Evolutionary conservation across 2,329 filamentous ascomycete species (phyloP), one percentile per base, ranked within the genome.

Genomic region (Tolypocladium guangdongense): DNA sequence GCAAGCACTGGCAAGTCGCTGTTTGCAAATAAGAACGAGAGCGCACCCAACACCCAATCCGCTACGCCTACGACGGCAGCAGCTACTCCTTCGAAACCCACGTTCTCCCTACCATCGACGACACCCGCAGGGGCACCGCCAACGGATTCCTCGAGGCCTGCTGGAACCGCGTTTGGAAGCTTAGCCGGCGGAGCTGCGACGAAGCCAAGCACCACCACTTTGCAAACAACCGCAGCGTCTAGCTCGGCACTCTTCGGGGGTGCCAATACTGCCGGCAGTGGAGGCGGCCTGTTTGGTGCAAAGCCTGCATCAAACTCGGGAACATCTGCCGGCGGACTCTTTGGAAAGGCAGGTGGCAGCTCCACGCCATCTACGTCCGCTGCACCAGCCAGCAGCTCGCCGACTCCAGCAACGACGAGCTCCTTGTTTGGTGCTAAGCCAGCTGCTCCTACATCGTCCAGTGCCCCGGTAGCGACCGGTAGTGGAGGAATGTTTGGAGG

Each of bases 91-190:
- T 67, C 68, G n/a, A 80, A 80, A 63, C 72, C 76, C 18, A 55
- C 70, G 52, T 74, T 79, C 53, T 59, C 65, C n/a, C 60, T 78
- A 36, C 68, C 71, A 52, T 81, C 78, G 20, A 81, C 78, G 2
- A 55, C 54, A 3, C 54, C 54, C 2, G 78, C 78, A 24, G 78
- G 78, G 37, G 73, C 75, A n/a, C 78, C 78, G 53, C 77, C 78
- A 0, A 61, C 69, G 6, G 71, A 68, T 52, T 57, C 63, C 24
- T 59, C 65, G n/a, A 66, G 67, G 54, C 58, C 66, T 52, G 56
- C 57, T 38, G 56, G 58, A 24, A 54, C 54, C 14, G 51, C 55
- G 4, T 46, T 46, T 12, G 43, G 43, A 32, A 8, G 7, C 11
- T 10, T 30, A n/a, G 43, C 16, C 27, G 27, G 43, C 43, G 43